These are phyloP conservation scores for Skeletonema tropicum DNA, from an alignment of 108 stramenopile species.

Conservation along the genomic window DNA sequence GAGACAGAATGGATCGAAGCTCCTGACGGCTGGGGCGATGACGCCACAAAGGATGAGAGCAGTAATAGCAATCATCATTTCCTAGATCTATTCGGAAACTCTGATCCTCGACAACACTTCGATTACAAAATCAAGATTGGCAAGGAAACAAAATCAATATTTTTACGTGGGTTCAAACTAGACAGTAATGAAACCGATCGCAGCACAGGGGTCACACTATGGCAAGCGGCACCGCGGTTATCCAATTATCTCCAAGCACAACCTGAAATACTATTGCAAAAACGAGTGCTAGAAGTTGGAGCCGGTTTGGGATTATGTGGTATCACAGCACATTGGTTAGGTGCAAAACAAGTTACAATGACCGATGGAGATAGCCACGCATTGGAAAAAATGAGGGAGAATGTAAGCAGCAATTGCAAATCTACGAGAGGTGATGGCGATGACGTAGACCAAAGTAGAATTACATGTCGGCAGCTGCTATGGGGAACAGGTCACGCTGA, in stretches of 20 bases:
- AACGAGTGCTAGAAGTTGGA: slow-evolving; percentile 56
- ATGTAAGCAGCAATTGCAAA: slow-evolving; percentile 35
- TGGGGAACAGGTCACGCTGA: slow-evolving; percentile 29
- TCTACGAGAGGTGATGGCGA: slow-evolving; percentile 2
- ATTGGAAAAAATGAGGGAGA: slow-evolving; percentile 55
- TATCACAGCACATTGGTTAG: slow-evolving; percentile 51
- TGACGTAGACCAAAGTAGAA: slow-evolving; percentile 1
- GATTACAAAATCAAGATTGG: slow-evolving; percentile 5
- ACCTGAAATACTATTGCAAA: slow-evolving; percentile 26
- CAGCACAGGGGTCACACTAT: slow-evolving; percentile 60
- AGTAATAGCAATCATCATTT: slow-evolving; percentile 2
- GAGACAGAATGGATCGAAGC: slow-evolving; percentile 41
- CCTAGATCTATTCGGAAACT: slow-evolving; percentile 17
- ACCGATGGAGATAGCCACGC: slow-evolving; percentile 64
- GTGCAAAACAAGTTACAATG: slow-evolving; percentile 38
- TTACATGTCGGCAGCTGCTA: slow-evolving; percentile 32
- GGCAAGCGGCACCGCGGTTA: slow-evolving; percentile 51
- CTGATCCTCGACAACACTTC: slow-evolving; percentile 15
- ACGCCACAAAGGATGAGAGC: not conserved
- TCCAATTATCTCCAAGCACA: slow-evolving; percentile 39
- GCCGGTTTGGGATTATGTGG: slow-evolving; percentile 63
- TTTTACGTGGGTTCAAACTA: slow-evolving; percentile 29
- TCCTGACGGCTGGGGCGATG: slow-evolving; percentile 26
- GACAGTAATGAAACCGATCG: slow-evolving; percentile 37
- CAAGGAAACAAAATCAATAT: slow-evolving; percentile 7